Evolutionary conservation across 2,329 filamentous ascomycete species (phyloP).

Genomic region (Cryoendolithus antarcticus): DNA sequence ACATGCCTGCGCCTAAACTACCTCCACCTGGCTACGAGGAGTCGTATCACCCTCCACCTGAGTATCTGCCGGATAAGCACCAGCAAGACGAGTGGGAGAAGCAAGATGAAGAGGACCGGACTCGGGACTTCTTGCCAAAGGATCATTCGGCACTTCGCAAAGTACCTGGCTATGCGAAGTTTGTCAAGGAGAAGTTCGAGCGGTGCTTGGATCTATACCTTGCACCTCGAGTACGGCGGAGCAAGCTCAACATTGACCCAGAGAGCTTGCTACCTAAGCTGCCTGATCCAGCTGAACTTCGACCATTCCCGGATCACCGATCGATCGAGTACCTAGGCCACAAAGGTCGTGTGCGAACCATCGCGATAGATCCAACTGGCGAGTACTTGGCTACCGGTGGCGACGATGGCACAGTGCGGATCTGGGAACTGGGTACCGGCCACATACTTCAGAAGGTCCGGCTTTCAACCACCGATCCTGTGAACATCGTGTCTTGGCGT

Average conservation of each 20-base stretch:
- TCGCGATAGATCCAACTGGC: constrained; percentile 75
- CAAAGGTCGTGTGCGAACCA: constrained; percentile 71
- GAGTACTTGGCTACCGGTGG: constrained; percentile 82
- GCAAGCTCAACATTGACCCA: constrained; percentile 92
- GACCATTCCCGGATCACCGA: constrained; percentile 85
- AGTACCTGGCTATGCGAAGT: constrained; percentile 79
- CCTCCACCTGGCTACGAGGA: constrained; percentile 88
- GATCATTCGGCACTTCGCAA: constrained; percentile 75
- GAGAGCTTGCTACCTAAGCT: constrained; percentile 85
- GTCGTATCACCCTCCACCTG: constrained; percentile 89
- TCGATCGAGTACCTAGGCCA: constrained; percentile 82
- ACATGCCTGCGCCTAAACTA: constrained; percentile 86
- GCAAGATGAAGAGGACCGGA: constrained; percentile 76
- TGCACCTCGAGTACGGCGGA: constrained; percentile 84
- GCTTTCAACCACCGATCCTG: constrained; percentile 62
- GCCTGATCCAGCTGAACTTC: constrained; percentile 82
- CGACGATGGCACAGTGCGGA: constrained; percentile 80
- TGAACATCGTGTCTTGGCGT: constrained; percentile 82
- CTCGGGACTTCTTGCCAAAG: constrained; percentile 75
- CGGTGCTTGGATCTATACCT: constrained; percentile 90
- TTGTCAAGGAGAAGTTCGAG: constrained; percentile 94
- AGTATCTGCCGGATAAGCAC: constrained; percentile 78
- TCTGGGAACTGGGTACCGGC: constrained; percentile 81
- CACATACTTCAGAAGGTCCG: constrained; percentile 78
- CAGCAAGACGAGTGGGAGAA: constrained; percentile 80